Base-by-base conservation (phyloP, 2,329 filamentous ascomycete genomes). In the Fusarium sp. region DNA sequence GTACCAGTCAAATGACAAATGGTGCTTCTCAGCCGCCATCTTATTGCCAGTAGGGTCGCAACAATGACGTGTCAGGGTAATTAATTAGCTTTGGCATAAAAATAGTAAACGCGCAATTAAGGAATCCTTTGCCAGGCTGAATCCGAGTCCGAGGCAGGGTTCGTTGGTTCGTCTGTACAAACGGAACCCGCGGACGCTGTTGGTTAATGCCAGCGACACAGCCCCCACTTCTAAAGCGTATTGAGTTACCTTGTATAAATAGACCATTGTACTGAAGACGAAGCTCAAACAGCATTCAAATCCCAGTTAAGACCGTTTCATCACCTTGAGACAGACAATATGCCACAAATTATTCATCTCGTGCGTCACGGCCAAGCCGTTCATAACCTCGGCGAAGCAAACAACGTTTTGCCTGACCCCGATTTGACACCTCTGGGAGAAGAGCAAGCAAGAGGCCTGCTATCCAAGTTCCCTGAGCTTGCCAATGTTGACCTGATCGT, bases 221-320 rank as follows among this genome's bases (percentile, higher is more conserved):
- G 9, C 5, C 46, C 28, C 47, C 30, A 33, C 47, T 19, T 8
- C 16, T 6, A 2, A 19, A 15, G 21, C 7, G 9, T 3, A 18
- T 32, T 0, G 46, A 9, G 16, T 1, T 6, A 1, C 12, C 49
- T 25, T 19, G 18, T 35, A 52, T 35, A 52, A 52, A 52, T 8
- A 11, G 30, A 15, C 3, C 30, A 5, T n/a, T 4, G 1, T 2
- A 25, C 2, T 9, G 8, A 23, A 23, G 1, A 7, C 10, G n/a
- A 33, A 19, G 8, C n/a, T 10, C n/a, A 15, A 19, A 19, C 6
- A 19, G 3, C 4, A 10, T 1, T 2, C 2, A 15, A 9, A 23
- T 11, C 9, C 4, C 7, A 18, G 2, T 4, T 6, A 6, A 12
- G 2, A 23, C 0, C 8, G 3, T 7, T 10, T 0, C 4, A 3